Evolutionary conservation across 2,329 filamentous ascomycete genomes (phyloP), one percentile per base, ranked within the genome.

Genomic region (Colletotrichum echinochloae): DNA sequence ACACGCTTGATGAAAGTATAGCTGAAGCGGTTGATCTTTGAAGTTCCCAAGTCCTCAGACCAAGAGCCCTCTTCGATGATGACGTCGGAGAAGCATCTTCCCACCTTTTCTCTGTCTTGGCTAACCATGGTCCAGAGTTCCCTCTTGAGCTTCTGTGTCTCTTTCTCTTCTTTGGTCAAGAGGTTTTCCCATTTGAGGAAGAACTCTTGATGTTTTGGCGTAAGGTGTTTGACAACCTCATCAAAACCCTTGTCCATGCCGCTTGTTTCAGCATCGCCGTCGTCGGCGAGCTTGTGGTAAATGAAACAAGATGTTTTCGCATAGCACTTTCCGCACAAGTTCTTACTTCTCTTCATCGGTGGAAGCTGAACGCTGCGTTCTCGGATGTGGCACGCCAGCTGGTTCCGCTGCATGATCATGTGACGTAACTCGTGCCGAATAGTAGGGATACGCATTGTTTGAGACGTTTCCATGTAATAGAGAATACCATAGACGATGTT

Each of bases 111-210:
- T 56, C 96, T 91, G 78, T 98, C 94, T 0, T 84, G 86, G 78
- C 96, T 98, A 28, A 95, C 83, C 93, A 99, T 97, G 0, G 95
- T 98, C 96, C 96, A 99, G 2, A 99, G 84, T 78, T 99, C 96
- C 74, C 94, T 88, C 72, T 94, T 90, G 73, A 94, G 92, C 76
- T 93, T 97, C 78, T 96, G 92, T 77, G 92, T 90, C 76, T 97
- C 94, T 75, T 92, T 94, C 79, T 99, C 96, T 83, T 99, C 96
- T 78, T 96, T 96, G 0, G 95, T 98, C 46, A 99, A 84, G 18
- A 99, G 85, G 60, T 91, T 88, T 79, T 99, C 96, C 96, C 96
- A 99, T 78, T 96, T 97, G 73, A 92, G 86, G 80, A 99, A 98
- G 79, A 98, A 99, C 0, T 90, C 88, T 74, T 90, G 89, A 77